Base-by-base conservation (phyloP, 495 filamentous ascomycete species). In the Wilcoxina mikolae region DNA sequence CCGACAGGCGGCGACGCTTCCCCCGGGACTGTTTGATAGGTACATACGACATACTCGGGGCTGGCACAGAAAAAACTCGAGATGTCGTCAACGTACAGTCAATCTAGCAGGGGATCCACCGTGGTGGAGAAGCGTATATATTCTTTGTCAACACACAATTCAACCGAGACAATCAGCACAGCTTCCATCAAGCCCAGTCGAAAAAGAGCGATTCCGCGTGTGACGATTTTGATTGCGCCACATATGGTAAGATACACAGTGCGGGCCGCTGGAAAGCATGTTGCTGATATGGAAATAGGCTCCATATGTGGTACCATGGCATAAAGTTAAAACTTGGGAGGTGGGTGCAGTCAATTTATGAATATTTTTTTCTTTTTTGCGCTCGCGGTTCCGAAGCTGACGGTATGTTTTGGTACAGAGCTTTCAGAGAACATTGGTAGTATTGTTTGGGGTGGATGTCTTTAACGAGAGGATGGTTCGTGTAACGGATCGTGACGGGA, bases 271-370 rank as follows among this genome's bases (percentile, higher is more conserved):
- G n/a, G n/a, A n/a, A n/a, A n/a, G n/a, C n/a, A n/a, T n/a, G n/a
- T n/a, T n/a, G n/a, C n/a, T n/a, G n/a, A n/a, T n/a, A n/a, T n/a
- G n/a, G n/a, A n/a, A n/a, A n/a, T 22, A 45, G 42, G 55, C 55
- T 3, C 60, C 61, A 18, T 62, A 63, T 49, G 60, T 62, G 23
- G 60, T 64, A 24, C 61, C 61, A 33, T 28, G 59, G 56, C 51
- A 64, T 23, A 64, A 58, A 35, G 61, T 62, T 15, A 38, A 56
- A 25, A 62, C 61, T 22, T 64, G 61, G 61, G 56, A 64, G 24
- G 60, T 63, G 35, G 27, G 60, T 58, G n/a, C n/a, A n/a, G n/a
- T n/a, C 23, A 9, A 41, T 17, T 48, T 28, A 12, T 33, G 54
- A 18, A 11, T 31, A 17, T n/a, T 18, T 18, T 42, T 39, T 4